Base-by-base conservation (phyloP, 2,329 filamentous ascomycete genomes). In the Sphaerulina populicola region DNA sequence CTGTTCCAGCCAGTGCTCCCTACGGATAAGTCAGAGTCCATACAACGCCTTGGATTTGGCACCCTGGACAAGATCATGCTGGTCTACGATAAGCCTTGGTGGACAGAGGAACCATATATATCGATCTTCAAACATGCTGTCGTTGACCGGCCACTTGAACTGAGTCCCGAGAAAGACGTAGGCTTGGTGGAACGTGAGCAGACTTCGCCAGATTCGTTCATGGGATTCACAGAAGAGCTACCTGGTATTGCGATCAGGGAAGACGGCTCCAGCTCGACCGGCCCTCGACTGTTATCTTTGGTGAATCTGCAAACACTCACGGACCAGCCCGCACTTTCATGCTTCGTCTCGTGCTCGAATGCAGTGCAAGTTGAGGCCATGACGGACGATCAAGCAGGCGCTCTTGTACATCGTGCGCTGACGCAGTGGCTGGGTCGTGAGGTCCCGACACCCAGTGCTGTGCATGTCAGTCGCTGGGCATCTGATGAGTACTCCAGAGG, bases 31-130 rank as follows among this genome's bases (percentile, higher is more conserved):
- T 44, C 38, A 18, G 35, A 55, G 30, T 53, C 57, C 3, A 52
- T 61, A 21, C 14, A 35, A 5, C 51, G 38, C 18, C 52, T 62
- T n/a, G 60, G 58, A 1, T 61, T 57, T 33, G 60, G 60, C 23
- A 61, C 57, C 4, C 51, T 62, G n/a, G 57, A 62, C 45, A 62
- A 62, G 48, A 53, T 62, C 27, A 50, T 62, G 33, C 47, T 62
- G 2, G 53, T 60, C 11, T 62, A 60, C 44, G n/a, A 47, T 6
- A 9, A 46, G 9, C 42, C 57, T 2, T 62, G 60, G 60, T 62
- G 60, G 60, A 43, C 18, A 9, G 39, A 55, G n/a, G 54, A 60
- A 39, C 57, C 60, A 1, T 62, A 51, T 44, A 40, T 42, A 2
- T 50, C 55, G 2, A 52, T 58, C 23, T 47, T 53, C n/a, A 44